Evolutionary conservation across 352 stramenopile genomes (phyloP).

Genomic region (Lagenidium sp.): DNA sequence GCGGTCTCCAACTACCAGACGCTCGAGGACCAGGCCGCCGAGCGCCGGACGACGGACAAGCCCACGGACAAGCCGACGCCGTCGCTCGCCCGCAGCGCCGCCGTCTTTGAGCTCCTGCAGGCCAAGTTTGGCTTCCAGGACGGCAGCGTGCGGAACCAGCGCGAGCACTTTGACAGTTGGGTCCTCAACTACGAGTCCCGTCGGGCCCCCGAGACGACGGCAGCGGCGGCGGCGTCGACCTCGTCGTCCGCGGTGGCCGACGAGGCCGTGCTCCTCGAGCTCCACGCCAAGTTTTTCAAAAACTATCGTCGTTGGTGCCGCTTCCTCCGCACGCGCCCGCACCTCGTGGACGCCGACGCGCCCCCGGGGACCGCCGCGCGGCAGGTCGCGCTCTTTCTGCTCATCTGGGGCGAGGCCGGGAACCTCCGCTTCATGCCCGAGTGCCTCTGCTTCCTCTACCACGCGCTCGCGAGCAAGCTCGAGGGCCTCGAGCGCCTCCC

Average conservation of each 20-base stretch:
- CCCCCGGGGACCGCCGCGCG: conserved; percentile 23
- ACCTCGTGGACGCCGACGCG: conserved; percentile 43
- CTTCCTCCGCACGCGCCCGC: conserved; percentile 84
- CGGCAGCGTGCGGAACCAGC: conserved; percentile 77
- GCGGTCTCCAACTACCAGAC: conserved; percentile 77
- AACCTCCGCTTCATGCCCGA: conserved; percentile 88
- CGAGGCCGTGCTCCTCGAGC: conserved; percentile 44
- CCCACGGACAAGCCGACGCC: conserved; percentile 12
- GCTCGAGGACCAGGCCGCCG: conserved; percentile 44
- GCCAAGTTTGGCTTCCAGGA: conserved; percentile 85
- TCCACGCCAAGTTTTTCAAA: conserved; percentile 92
- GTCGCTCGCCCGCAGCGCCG: conserved; percentile 16
- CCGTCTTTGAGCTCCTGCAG: conserved; percentile 76
- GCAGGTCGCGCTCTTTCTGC: conserved; percentile 73
- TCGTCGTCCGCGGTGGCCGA: conserved; percentile 38
- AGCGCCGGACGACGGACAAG: conserved; percentile 18
- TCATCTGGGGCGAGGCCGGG: conserved; percentile 79
- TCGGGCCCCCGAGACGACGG: no score
- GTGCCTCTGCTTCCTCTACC: conserved; percentile 85
- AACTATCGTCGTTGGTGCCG: conserved; percentile 95
- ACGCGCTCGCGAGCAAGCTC: conserved; percentile 68
- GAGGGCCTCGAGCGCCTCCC: conserved; percentile 45
- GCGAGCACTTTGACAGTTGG: conserved; percentile 80
- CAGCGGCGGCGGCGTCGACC: no score
- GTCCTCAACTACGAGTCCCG: conserved; percentile 81